Percentiles rank a stretch among this genome's conserved stretches.
Conservation (phyloP, 23 red algal genomes). For the Chondrus crispus region DNA sequence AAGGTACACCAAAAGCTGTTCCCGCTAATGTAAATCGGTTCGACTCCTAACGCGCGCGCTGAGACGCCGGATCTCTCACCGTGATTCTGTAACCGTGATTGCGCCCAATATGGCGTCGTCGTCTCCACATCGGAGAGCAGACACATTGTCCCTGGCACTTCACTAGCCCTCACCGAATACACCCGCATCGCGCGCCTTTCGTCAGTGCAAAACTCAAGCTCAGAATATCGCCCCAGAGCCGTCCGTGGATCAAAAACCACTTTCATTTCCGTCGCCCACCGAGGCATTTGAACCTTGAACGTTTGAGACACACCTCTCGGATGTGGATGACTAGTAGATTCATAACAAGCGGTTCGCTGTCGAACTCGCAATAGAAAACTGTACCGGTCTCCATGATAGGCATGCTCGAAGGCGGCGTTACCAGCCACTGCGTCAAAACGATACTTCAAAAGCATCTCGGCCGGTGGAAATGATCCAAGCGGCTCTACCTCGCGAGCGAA, state of each 20-base stretch:
- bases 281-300: slow-evolving; percentile 8
- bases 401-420: background rate
- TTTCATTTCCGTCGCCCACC: slow-evolving; percentile 10
- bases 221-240: slow-evolving; percentile 33
- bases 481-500: slow-evolving; percentile 54
- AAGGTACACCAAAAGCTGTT: slow-evolving; percentile 54
- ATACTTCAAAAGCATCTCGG: slow-evolving; percentile 23
- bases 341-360: slow-evolving; percentile 10
- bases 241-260: slow-evolving; percentile 33
- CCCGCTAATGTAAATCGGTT: background rate
- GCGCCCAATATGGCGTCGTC: no score
- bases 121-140: no score
- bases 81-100: no score
- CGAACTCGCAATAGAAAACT: slow-evolving; percentile 11
- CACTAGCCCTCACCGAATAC: no score
- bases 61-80: no score
- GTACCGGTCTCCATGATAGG: background rate
- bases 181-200: background rate
- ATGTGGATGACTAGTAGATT: slow-evolving; percentile 27
- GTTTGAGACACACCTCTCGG: background rate
- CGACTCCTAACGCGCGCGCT: no score
- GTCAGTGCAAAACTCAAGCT: slow-evolving; percentile 36
- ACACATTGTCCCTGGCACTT: no score
- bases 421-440: slow-evolving; percentile 21
- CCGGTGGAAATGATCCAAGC: background rate